A percentile compares a stretch with the other conserved stretches of the same genome.
Conservation (phyloP, 1,284 basidiomycete genomes). For the Schizopora paradoxa region DNA sequence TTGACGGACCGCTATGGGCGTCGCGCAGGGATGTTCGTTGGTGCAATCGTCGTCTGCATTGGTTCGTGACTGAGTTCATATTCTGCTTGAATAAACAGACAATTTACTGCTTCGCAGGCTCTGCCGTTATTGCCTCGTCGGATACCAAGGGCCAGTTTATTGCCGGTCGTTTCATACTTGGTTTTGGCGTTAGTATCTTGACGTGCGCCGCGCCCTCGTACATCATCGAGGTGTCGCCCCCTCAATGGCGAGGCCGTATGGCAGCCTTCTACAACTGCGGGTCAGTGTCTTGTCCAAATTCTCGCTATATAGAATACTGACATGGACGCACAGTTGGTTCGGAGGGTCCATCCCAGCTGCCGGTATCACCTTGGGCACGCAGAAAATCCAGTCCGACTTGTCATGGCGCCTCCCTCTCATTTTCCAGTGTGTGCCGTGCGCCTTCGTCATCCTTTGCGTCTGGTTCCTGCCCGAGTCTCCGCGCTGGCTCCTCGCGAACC, state of each 20-base stretch:
- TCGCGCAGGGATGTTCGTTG: conserved; percentile 47
- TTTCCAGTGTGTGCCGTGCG: conserved; percentile 47
- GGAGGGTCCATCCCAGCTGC: conserved; percentile 43
- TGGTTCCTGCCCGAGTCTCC: conserved; percentile 56
- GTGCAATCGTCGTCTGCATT: conserved; percentile 37
- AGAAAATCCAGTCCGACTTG: conserved; percentile 43
- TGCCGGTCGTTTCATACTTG: conserved; percentile 45
- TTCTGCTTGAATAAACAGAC: background rate
- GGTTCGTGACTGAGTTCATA: conserved; percentile 22
- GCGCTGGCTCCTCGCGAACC: conserved; percentile 54
- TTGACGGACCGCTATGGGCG: conserved; percentile 41
- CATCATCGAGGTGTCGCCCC: conserved; percentile 49
- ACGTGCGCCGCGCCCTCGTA: conserved; percentile 46
- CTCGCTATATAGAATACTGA: background rate
- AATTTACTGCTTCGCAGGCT: conserved; percentile 12
- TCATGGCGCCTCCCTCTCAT: conserved; percentile 52
- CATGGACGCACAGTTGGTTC: conserved; percentile 19
- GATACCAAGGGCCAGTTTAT: conserved; percentile 38
- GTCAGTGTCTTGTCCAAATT: conserved; percentile 5
- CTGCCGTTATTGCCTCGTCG: conserved; percentile 40
- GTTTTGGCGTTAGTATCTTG: conserved; percentile 43
- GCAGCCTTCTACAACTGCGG: conserved; percentile 40
- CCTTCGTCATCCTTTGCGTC: conserved; percentile 42
- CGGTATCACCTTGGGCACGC: conserved; percentile 43
- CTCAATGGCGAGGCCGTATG: conserved; percentile 58